Evolutionary conservation across 2,329 filamentous ascomycete genomes (phyloP), one percentile per base, ranked within the genome.

Genomic region (Verticillium nonalfalfae): DNA sequence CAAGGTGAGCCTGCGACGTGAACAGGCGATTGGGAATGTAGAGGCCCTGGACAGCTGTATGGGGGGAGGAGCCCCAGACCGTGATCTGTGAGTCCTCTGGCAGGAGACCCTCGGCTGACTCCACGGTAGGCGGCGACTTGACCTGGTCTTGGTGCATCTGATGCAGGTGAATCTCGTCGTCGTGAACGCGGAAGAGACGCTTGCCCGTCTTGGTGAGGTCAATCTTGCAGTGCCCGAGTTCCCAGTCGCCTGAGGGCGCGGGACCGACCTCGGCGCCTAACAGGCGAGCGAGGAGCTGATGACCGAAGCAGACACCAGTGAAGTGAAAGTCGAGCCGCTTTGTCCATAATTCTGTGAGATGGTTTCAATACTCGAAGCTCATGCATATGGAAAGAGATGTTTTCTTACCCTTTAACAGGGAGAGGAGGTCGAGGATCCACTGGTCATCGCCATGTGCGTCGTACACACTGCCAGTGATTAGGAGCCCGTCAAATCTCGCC

Each of bases 71-170:
- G 1, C 86, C 91, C 61, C 93, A 81, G 52, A 83, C 76, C 36
- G 82, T 74, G 1, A 86, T 76, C 39, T 77, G 74, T 0, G 76
- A 74, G 3, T 71, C 74, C 0, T 72, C 61, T 1, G 63, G n/a
- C 0, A 83, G 70, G 31, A 82, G 68, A 1, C 72, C 74, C 1
- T 64, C 59, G 1, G 52, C 76, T 68, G 67, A 85, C 76, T 38
- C 85, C 78, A 58, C 77, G 2, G 78, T 69, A 0, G 91, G 90
- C 36, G 85, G 84, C 15, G 79, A 72, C 61, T 81, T 83, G 2
- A 93, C 87, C 31, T 90, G 84, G 69, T 94, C 91, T 64, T 84
- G 84, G 72, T 95, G 90, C 89, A 94, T 93, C 74, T 94, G 90
- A 71, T 91, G 88, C 26, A 94, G 79, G 31, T 80, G 79, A 75